Percentiles rank a stretch among this genome's conserved stretches.
These are phyloP conservation scores for Aspergillus sp. DNA, from an alignment of 2,329 filamentous ascomycete genomes.

Conservation along the genomic window DNA sequence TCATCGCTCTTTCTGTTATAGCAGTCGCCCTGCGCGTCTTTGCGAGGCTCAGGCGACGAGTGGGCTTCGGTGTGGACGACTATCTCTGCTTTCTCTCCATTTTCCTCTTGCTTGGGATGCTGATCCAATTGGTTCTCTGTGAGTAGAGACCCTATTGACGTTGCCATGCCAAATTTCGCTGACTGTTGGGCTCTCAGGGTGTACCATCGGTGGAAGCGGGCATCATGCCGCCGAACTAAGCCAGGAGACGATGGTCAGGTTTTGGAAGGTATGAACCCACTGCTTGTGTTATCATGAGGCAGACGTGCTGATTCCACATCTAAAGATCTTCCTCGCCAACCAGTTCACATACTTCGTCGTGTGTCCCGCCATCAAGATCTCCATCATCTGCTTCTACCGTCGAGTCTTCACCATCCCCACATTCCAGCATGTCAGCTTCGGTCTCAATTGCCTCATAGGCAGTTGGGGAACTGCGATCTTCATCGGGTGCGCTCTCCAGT, in stretches of 20 bases:
- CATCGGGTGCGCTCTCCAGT: slow-evolving; percentile 24
- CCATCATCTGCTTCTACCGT: slow-evolving; percentile 28
- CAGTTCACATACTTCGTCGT: slow-evolving; percentile 27
- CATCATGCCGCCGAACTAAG: slow-evolving; percentile 13
- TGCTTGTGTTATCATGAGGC: neutral
- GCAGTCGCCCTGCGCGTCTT: slow-evolving; percentile 17
- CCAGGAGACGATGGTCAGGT: slow-evolving; percentile 16
- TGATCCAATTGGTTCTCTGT: slow-evolving; percentile 23
- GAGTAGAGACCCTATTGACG: slow-evolving; percentile 3
- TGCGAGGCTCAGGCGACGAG: slow-evolving; percentile 19
- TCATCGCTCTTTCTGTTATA: slow-evolving; percentile 18
- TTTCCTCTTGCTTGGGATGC: slow-evolving; percentile 19
- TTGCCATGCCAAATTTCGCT: neutral
- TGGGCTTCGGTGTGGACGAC: slow-evolving; percentile 22
- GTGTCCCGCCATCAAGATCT: slow-evolving; percentile 24
- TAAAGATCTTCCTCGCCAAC: slow-evolving; percentile 27
- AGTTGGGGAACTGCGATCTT: slow-evolving; percentile 22
- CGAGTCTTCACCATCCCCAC: slow-evolving; percentile 21
- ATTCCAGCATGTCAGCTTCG: slow-evolving; percentile 18
- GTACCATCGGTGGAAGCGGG: slow-evolving; percentile 23
- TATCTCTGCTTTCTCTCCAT: slow-evolving; percentile 20
- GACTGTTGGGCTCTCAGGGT: slow-evolving; percentile 16
- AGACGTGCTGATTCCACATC: neutral
- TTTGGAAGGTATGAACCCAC: slow-evolving; percentile 18
- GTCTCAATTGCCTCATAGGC: slow-evolving; percentile 20